Evolutionary conservation across 2,329 filamentous ascomycete species (phyloP), one percentile per base, ranked within the genome.

Genomic region (Phyllosticta capitalensis): DNA sequence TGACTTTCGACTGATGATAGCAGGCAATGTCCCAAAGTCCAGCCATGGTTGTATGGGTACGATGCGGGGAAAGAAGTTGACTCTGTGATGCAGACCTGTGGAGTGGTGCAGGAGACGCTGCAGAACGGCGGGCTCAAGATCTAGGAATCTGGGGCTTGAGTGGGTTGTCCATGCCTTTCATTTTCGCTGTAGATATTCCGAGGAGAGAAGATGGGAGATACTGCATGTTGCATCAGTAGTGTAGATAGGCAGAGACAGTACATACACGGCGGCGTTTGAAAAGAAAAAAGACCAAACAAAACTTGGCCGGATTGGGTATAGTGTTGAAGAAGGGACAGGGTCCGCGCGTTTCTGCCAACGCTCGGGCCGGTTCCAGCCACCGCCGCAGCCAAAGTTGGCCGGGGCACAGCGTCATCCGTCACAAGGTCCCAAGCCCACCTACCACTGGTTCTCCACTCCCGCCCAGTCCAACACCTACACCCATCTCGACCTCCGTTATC

Each of bases 31-130:
- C 70, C 69, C 17, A 62, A 69, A 33, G 68, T 71, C 19, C 69
- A 72, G 56, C 66, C 66, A 21, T 72, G 70, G 70, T 58, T 72
- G 9, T 72, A 71, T 58, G 69, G 70, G 4, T 72, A 72, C 63
- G 67, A 71, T 62, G 69, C 69, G 33, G 62, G 61, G 24, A 63
- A 67, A 28, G 70, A 71, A 48, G 69, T 71, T 1, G 66, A 70
- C 33, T 33, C 28, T 17, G 56, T 38, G 52, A 24, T 59, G 38
- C 52, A 48, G 24, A 48, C 53, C 17, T 22, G 20, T 12, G n/a
- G 19, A 22, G 52, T 52, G 28, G 56, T 54, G 24, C 51, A 50
- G 52, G 50, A 52, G 52, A 50, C 52, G 38, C 53, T n/a, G 52
- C 56, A 54, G 56, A 54, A 59, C 19, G 50, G 19, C 38, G 38